Evolutionary conservation across 2,329 filamentous ascomycete species (phyloP).

Genomic region (Pyrenophora seminiperda): DNA sequence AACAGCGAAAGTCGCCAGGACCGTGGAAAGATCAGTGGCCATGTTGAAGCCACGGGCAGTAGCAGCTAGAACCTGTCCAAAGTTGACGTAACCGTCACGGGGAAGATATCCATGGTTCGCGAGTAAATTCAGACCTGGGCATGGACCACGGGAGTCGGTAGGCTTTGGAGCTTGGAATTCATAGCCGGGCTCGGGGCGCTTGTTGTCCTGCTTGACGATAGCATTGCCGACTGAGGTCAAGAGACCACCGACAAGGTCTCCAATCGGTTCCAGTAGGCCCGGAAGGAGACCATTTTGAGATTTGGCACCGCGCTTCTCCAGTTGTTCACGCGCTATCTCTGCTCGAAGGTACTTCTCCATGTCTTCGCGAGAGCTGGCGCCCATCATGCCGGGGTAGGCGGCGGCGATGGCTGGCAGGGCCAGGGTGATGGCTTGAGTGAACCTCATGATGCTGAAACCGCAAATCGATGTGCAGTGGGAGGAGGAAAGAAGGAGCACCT

Average conservation of each 20-base stretch:
- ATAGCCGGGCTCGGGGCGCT: slow-evolving; percentile 28
- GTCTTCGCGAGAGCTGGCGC: slow-evolving; percentile 17
- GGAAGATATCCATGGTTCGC: slow-evolving; percentile 59
- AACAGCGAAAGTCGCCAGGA: slow-evolving; percentile 38
- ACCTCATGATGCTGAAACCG: slow-evolving; percentile 16
- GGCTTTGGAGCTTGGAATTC: slow-evolving; percentile 23
- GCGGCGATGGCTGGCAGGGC: slow-evolving; percentile 20
- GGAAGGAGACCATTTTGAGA: slow-evolving; percentile 6
- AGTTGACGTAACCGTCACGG: slow-evolving; percentile 47
- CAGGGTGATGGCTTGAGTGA: slow-evolving; percentile 13
- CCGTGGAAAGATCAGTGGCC: slow-evolving; percentile 34
- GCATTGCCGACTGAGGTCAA: slow-evolving; percentile 25
- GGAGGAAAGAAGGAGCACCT: neutral
- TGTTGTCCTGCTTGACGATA: slow-evolving; percentile 22
- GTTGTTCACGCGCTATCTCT: slow-evolving; percentile 15
- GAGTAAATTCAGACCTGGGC: slow-evolving; percentile 60
- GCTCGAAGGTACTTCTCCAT: slow-evolving; percentile 17
- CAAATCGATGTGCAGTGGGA: neutral
- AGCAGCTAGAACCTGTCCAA: slow-evolving; percentile 21
- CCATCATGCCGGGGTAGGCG: slow-evolving; percentile 26
- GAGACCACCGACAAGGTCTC: slow-evolving; percentile 19
- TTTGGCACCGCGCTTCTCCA: slow-evolving; percentile 12
- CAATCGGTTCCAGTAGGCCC: slow-evolving; percentile 13
- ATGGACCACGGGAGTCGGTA: slow-evolving; percentile 46
- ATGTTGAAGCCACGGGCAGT: slow-evolving; percentile 31